Conservation (phyloP, 495 filamentous ascomycete species). For the Amphirosellinia nigrospora region DNA sequence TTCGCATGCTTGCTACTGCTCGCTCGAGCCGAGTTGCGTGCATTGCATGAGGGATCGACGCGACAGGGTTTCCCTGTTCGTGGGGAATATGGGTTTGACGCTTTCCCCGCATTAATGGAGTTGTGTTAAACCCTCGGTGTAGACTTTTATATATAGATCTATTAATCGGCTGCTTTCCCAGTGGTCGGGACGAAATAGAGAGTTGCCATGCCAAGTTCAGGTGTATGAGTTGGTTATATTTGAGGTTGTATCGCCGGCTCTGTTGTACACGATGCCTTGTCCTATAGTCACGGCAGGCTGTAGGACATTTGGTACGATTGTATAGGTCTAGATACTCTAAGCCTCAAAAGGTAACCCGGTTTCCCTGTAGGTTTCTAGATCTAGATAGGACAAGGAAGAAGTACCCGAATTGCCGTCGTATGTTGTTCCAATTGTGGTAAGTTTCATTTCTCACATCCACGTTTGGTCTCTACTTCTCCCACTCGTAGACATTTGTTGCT, state of each 20-base stretch:
- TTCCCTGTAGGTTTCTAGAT: not conserved
- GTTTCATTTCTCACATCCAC: not conserved
- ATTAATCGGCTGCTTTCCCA: not conserved
- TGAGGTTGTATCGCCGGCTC: not conserved
- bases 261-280: not conserved
- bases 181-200: not conserved
- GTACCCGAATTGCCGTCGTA: constrained; percentile 2
- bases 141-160: not conserved
- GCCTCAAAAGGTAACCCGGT: not conserved
- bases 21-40: constrained; percentile 9
- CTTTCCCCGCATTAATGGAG: not conserved
- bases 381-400: not conserved
- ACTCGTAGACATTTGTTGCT: constrained; percentile 5
- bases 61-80: constrained; percentile 18
- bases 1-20: constrained; percentile 8
- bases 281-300: not conserved
- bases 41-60: constrained; percentile 20
- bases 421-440: not conserved
- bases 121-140: not conserved
- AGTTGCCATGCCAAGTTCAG: not conserved
- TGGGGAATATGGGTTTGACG: not conserved
- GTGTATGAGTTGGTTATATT: not conserved
- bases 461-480: not conserved
- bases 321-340: not conserved
- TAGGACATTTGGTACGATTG: not conserved